Percentiles rank a stretch among this genome's conserved stretches.
phyloP scores from a whole-genome alignment of 73 alveolate species.

The Halteria grandinella region DNA sequence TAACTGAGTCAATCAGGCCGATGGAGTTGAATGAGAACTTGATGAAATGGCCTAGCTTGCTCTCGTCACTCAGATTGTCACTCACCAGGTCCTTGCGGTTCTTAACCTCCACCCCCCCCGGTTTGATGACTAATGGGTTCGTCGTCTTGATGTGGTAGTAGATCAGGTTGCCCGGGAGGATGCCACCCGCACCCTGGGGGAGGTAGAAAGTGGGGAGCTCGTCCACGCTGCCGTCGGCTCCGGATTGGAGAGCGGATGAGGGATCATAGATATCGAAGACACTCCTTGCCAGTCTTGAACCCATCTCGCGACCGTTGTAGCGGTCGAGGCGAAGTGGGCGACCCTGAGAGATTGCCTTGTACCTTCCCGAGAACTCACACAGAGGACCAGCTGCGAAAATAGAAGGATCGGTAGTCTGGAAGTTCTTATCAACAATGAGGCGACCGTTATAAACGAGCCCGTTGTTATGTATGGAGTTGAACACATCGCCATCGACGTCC shows the following conservation, averaged over 20 bases:
- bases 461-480: conserved; percentile 95
- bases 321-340: conserved; percentile 96
- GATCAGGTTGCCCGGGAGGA: conserved; percentile 86
- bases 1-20: conserved; percentile 96
- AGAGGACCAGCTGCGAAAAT: conserved; percentile 98
- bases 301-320: conserved; percentile 98
- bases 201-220: conserved; percentile 95
- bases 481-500: conserved; percentile 97
- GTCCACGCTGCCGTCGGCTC: conserved; percentile 74
- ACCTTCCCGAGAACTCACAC: conserved; percentile 98
- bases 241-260: conserved; percentile 82
- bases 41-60: conserved; percentile 86
- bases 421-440: conserved; percentile 94
- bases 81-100: conserved; percentile 91
- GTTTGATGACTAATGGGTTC: conserved; percentile 85
- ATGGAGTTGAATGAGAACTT: conserved; percentile 93
- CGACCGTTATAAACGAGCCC: conserved; percentile 99
- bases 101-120: conserved; percentile 69
- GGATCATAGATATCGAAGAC: conserved; percentile 92
- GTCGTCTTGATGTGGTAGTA: conserved; percentile 94
- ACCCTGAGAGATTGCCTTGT: conserved; percentile 91
- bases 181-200: conserved; percentile 96
- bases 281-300: conserved; percentile 94
- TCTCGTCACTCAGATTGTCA: conserved; percentile 84
- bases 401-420: conserved; percentile 96